Evolutionary conservation across 2,329 filamentous ascomycete species (phyloP), one percentile per base, ranked within the genome.

Genomic region (Stemphylium lycopersici): DNA sequence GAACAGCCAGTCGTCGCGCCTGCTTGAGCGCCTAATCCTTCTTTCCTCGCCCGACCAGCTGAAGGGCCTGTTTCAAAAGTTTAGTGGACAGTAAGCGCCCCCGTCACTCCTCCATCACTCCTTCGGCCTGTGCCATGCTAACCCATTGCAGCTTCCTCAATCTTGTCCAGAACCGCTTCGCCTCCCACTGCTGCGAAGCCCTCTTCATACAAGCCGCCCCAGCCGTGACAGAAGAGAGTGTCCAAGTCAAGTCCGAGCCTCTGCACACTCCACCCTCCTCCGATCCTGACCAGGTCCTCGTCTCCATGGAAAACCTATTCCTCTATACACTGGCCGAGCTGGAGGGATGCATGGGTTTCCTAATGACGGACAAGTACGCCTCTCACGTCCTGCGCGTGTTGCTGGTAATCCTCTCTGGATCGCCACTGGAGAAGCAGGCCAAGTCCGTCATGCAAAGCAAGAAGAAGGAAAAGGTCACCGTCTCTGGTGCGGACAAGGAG

Each of bases 161-260:
- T 66, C 84, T 99, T 24, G 87, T 97, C 46, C 93, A 96, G 73
- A 95, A 99, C 77, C 89, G 95, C 15, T 99, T 99, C 69, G 95
- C 95, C 4, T 96, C 93, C 56, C 95, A 99, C 79, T 98, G 93
- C 77, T 97, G 93, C 73, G 95, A 99, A 78, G 91, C 91, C 22
- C 83, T 99, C 29, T 98, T 99, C 74, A 81, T 93, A 43, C 86
- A 90, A 61, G 89, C 90, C 1, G 93, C 93, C 0, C 88, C 90
- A 1, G 78, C 89, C 10, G 90, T 96, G 33, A 89, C 89, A 12
- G 81, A 88, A 57, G 93, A 96, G 75, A 76, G 90, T 13, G 75
- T 78, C 3, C 73, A 81, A 8, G 74, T 78, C 5, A 74, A 82
- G 72, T 61, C 83, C 71, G 39, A 79, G 70, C 64, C 73, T 73